These are phyloP conservation scores for Dryas octopetala DNA, from an alignment of 306 rosid genomes.

Conservation along the genomic window DNA sequence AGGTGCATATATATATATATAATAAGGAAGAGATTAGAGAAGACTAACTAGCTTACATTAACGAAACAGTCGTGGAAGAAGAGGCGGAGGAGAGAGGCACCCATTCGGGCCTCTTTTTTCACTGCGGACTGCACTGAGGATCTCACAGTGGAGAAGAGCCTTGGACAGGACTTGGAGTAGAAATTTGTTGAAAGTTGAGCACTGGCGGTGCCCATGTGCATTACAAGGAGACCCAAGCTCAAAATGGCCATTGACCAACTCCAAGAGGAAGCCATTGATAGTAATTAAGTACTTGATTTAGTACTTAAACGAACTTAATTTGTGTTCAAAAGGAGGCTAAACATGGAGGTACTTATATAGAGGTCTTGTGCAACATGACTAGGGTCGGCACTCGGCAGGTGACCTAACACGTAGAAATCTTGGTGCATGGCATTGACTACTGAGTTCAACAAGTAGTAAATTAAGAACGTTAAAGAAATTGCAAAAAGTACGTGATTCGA, in stretches of 20 bases:
- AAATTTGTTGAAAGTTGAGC: conserved; percentile 58
- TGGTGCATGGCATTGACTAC: conserved; percentile 27
- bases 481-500: not conserved
- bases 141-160: conserved; percentile 52
- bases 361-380: conserved; percentile 29
- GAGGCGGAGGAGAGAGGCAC: conserved; percentile 91
- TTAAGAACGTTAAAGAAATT: not conserved
- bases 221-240: conserved; percentile 31
- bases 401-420: conserved; percentile 55
- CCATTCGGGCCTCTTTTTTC: conserved; percentile 74
- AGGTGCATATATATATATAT: too few relatives aligned
- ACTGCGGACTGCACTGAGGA: conserved; percentile 54
- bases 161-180: conserved; percentile 64
- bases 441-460: not conserved
- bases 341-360: conserved; percentile 37
- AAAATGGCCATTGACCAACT: conserved; percentile 7
- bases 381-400: conserved; percentile 45
- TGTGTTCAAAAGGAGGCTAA: not conserved
- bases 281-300: not conserved
- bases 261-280: conserved; percentile 27
- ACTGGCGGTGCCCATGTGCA: conserved; percentile 32
- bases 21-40: too few relatives aligned
- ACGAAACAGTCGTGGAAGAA: conserved; percentile 92
- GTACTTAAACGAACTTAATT: too few relatives aligned
- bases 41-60: conserved; percentile 42